Percentiles rank a stretch among this genome's conserved stretches.
phyloP scores from a whole-genome alignment of 2,329 filamentous ascomycete species.

The Fusarium xyrophilum region DNA sequence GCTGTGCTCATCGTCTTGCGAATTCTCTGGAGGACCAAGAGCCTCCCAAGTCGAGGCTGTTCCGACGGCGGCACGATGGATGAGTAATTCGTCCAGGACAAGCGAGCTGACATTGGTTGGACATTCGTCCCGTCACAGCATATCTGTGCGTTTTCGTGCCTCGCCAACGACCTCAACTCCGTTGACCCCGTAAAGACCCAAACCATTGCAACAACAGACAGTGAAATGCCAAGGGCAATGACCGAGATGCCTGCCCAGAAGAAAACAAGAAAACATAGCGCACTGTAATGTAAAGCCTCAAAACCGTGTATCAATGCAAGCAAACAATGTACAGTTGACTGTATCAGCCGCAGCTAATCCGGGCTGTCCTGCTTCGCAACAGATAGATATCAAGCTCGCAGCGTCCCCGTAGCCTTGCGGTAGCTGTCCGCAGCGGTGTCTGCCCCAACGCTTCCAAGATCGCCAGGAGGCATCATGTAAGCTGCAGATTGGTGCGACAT shows the following conservation, averaged over 20 bases:
- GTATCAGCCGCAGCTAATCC: background rate
- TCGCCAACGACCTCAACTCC: background rate
- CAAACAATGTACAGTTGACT: conserved; percentile 4
- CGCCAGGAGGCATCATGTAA: conserved; percentile 32
- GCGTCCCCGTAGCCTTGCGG: conserved; percentile 29
- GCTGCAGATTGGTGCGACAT: conserved; percentile 19
- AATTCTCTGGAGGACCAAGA: background rate
- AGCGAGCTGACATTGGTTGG: conserved; percentile 1
- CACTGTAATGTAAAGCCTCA: conserved; percentile 10
- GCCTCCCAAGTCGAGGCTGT: conserved; percentile 1
- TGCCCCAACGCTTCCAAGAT: conserved; percentile 15
- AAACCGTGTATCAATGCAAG: background rate
- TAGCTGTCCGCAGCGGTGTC: conserved; percentile 22
- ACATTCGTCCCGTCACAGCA: background rate
- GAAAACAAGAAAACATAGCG: conserved; percentile 7
- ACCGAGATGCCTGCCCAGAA: background rate
- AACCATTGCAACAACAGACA: background rate
- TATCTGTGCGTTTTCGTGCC: conserved; percentile 9
- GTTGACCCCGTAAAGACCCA: background rate
- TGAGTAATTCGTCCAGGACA: conserved; percentile 18
- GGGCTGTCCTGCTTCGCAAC: background rate
- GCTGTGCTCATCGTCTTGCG: conserved; percentile 17
- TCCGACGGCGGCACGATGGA: conserved; percentile 13
- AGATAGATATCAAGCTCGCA: conserved; percentile 19
- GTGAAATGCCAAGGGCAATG: background rate